Evolutionary conservation across 305 asterid species (phyloP).

Genomic region (Solanum hybrid): DNA sequence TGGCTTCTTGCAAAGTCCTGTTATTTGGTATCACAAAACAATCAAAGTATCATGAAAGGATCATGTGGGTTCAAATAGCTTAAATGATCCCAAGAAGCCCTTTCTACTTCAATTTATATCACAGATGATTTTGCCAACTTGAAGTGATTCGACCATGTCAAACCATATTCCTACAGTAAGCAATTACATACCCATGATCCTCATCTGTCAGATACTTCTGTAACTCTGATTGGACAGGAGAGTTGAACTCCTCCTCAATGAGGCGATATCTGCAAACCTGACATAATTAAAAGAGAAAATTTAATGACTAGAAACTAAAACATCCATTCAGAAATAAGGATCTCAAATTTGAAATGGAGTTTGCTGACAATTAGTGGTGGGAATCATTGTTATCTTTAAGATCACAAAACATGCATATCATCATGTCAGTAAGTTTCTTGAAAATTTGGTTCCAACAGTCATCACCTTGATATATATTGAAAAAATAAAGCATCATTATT

Average conservation of each 20-base stretch:
- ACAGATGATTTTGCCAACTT: conserved; percentile 3
- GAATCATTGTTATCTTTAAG: neutral
- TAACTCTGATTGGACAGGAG: conserved; percentile 63
- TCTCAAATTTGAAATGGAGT: neutral
- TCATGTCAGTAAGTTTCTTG: neutral
- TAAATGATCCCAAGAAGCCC: conserved; percentile 11
- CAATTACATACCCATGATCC: conserved; percentile 56
- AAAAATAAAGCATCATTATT: neutral
- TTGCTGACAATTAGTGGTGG: neutral
- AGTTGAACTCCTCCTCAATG: conserved; percentile 77
- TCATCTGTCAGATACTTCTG: conserved; percentile 80
- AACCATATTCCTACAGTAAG: neutral
- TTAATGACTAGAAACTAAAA: neutral
- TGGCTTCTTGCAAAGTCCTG: conserved; percentile 17
- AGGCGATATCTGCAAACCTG: conserved; percentile 85
- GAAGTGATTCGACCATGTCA: neutral
- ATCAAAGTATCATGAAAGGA: conserved; percentile 10
- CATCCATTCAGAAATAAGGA: neutral
- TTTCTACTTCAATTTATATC: conserved; percentile 5
- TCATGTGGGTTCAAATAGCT: conserved; percentile 6
- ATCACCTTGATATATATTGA: neutral
- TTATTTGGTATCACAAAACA: conserved; percentile 14
- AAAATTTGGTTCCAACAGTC: neutral
- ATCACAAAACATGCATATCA: neutral
- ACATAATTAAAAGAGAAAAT: neutral